Evolutionary conservation across 768 basidiomycete species (phyloP).

Genomic region (Lenzites betulinus): DNA sequence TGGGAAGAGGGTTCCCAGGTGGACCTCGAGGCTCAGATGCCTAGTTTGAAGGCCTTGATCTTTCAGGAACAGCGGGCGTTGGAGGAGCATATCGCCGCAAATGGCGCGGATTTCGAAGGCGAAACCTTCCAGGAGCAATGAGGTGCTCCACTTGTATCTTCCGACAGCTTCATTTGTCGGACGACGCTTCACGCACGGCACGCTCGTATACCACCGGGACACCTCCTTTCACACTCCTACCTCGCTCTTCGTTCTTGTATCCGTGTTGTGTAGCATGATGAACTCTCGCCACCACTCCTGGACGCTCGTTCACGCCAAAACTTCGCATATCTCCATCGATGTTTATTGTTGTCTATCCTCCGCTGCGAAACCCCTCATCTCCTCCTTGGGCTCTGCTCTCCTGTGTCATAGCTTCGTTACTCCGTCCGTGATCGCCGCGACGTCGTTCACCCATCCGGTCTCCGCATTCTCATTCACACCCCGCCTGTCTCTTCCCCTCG

Average conservation of each 20-base stretch:
- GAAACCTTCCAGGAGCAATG: constrained; percentile 11
- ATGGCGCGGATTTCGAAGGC: constrained; percentile 4
- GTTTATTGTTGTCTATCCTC: constrained; percentile 27
- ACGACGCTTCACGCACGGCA: neutral
- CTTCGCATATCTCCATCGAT: constrained; percentile 24
- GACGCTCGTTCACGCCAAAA: constrained; percentile 20
- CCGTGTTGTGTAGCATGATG: constrained; percentile 15
- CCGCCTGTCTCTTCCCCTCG: neutral
- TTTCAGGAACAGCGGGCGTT: constrained; percentile 33
- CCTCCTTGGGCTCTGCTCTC: neutral
- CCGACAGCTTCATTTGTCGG: neutral
- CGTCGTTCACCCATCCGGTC: neutral
- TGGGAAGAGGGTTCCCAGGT: constrained; percentile 69
- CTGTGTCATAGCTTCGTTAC: constrained; percentile 5
- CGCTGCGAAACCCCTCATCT: constrained; percentile 6
- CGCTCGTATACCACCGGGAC: neutral
- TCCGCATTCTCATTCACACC: neutral
- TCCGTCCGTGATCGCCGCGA: neutral
- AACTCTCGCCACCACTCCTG: constrained; percentile 8
- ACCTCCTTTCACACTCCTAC: constrained; percentile 8
- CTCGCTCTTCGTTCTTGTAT: constrained; percentile 5
- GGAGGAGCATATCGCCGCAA: constrained; percentile 12
- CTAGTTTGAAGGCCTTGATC: constrained; percentile 58
- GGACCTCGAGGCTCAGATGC: constrained; percentile 59
- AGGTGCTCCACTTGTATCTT: neutral